Conservation (phyloP, 805 yeast genomes). For the Candida cerambycidarum region DNA sequence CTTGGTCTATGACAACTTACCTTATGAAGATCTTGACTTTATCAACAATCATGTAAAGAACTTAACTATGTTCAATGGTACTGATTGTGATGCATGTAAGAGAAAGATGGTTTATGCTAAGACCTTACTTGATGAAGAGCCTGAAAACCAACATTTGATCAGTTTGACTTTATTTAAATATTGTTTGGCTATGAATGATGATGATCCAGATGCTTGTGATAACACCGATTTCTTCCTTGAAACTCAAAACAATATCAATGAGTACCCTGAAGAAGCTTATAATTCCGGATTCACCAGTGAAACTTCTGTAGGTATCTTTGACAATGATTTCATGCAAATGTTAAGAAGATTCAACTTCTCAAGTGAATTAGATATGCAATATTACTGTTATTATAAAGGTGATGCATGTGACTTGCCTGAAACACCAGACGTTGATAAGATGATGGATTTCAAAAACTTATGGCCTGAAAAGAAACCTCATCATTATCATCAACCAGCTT, state of each 20-base stretch:
- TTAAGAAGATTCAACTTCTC: slow-evolving; percentile 35
- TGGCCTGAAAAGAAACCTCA: slow-evolving; percentile 37
- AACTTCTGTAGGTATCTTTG: slow-evolving; percentile 32
- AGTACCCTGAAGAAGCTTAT: slow-evolving; percentile 14
- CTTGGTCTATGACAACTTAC: slow-evolving; percentile 22
- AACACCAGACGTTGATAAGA: slow-evolving; percentile 47
- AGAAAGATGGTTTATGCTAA: slow-evolving; percentile 32
- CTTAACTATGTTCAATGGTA: slow-evolving; percentile 30
- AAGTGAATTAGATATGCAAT: slow-evolving; percentile 39
- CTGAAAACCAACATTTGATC: slow-evolving; percentile 35
- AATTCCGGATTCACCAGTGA: slow-evolving; percentile 25
- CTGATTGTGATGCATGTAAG: slow-evolving; percentile 37
- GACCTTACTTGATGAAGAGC: slow-evolving; percentile 24
- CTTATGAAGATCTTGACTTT: slow-evolving; percentile 27
- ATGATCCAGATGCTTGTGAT: slow-evolving; percentile 31
- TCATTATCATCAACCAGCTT: slow-evolving; percentile 27
- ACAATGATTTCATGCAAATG: slow-evolving; percentile 41
- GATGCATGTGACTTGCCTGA: slow-evolving; percentile 54
- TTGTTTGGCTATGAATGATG: slow-evolving; percentile 26
- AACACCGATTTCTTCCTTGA: slow-evolving; percentile 38
- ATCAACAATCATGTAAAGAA: slow-evolving; percentile 26
- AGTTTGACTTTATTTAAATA: slow-evolving; percentile 36
- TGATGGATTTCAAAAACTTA: slow-evolving; percentile 24
- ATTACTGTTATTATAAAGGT: slow-evolving; percentile 53
- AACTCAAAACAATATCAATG: slow-evolving; percentile 25